These are phyloP conservation scores for Picochlorum sp. DNA, from an alignment of 139 green algal genomes.

Conservation along the genomic window DNA sequence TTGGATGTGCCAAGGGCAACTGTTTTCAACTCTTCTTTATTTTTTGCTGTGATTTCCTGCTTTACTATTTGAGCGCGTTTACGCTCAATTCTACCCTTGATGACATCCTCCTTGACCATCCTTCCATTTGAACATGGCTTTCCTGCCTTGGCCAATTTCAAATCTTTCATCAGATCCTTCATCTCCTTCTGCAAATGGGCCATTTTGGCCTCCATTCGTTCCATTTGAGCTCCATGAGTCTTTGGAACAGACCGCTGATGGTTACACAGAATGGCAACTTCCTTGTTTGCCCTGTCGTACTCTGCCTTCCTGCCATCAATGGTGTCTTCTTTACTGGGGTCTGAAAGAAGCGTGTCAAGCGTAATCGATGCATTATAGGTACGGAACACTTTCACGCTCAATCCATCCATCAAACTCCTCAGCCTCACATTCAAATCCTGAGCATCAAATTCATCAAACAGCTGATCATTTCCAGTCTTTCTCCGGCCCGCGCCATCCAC, in stretches of 20 bases:
- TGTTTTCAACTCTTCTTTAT: constrained; percentile 92
- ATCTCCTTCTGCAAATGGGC: constrained; percentile 47
- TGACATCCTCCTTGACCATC: constrained; percentile 31
- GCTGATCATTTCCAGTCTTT: constrained; percentile 69
- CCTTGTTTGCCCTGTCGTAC: constrained; percentile 97
- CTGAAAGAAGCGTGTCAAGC: constrained; percentile 73
- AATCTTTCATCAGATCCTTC: constrained; percentile 50
- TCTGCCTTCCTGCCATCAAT: constrained; percentile 51
- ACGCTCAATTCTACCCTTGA: constrained; percentile 26
- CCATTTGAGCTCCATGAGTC: constrained; percentile 76
- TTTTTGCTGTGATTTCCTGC: constrained; percentile 39
- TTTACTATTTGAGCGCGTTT: constrained; percentile 63
- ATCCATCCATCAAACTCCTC: constrained; percentile 91
- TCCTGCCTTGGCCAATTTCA: constrained; percentile 42
- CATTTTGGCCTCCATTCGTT: constrained; percentile 56
- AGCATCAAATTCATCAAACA: constrained; percentile 92
- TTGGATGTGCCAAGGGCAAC: constrained; percentile 96
- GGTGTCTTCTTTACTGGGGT: constrained; percentile 30
- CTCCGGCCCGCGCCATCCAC: neutral
- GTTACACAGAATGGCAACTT: constrained; percentile 99
- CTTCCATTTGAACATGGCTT: constrained; percentile 39
- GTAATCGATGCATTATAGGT: constrained; percentile 98
- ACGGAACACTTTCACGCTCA: constrained; percentile 96
- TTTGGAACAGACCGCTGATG: constrained; percentile 90
- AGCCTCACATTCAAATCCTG: constrained; percentile 86